Conservation (phyloP, 768 basidiomycete genomes). For the Kwoniella pini region DNA sequence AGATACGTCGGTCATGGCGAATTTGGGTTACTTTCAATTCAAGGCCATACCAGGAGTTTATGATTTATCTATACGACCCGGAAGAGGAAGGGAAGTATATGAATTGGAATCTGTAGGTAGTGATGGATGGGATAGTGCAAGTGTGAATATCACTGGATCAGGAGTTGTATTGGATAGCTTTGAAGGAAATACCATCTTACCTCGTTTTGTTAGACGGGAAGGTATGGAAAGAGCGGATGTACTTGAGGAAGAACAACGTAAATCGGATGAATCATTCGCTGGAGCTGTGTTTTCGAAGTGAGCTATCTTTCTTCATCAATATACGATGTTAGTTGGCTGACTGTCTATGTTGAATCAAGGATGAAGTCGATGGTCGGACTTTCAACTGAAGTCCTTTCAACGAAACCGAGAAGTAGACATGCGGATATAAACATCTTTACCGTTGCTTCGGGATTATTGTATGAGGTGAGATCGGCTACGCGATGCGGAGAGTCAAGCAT, state of each 20-base stretch:
- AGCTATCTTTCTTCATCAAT: not conserved
- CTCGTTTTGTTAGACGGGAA: constrained; percentile 66
- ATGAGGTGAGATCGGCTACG: constrained; percentile 69
- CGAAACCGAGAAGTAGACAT: constrained; percentile 56
- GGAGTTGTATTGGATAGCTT: constrained; percentile 83
- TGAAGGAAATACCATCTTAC: constrained; percentile 85
- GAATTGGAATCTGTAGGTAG: constrained; percentile 81
- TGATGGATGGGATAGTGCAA: constrained; percentile 81
- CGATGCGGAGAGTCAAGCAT: not conserved
- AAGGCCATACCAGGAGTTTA: constrained; percentile 89
- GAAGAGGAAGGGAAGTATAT: constrained; percentile 77
- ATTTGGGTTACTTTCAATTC: constrained; percentile 94
- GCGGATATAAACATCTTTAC: constrained; percentile 99
- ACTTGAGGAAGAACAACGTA: constrained; percentile 59
- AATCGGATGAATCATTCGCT: constrained; percentile 13
- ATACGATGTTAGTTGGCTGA: too few species aligned
- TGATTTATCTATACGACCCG: constrained; percentile 75
- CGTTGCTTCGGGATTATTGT: constrained; percentile 91
- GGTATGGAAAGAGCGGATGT: constrained; percentile 86
- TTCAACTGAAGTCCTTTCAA: constrained; percentile 17
- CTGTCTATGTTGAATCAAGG: constrained; percentile 14
- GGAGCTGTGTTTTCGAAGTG: constrained; percentile 26
- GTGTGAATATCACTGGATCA: constrained; percentile 67
- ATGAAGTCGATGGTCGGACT: constrained; percentile 41
- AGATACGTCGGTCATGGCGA: constrained; percentile 90